Base-by-base conservation (phyloP, 2,329 filamentous ascomycete genomes). In the Paecilomyces dactylethromorphus region DNA sequence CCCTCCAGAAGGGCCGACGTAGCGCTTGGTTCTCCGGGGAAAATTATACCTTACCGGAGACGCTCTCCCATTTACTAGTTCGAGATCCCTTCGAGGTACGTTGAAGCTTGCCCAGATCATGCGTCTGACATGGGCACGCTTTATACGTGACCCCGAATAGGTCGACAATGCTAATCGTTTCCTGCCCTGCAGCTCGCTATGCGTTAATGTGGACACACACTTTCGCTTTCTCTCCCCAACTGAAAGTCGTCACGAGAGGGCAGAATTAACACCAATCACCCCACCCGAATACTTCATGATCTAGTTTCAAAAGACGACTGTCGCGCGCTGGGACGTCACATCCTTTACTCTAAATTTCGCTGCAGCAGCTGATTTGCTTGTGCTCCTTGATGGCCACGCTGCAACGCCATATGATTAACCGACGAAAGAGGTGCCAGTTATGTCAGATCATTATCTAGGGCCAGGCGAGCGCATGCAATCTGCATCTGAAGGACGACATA, bases 401-500 rank as follows among this genome's bases (percentile, higher is more conserved):
- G 21, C 58, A 18, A 32, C 32, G 21, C 58, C 26, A 54, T 53
- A 56, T 51, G 32, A 33, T 29, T 50, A 54, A 22, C 49, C 29
- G 22, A 56, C 53, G 58, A 54, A 29, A 61, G 60, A 56, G 53
- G 51, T 35, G 45, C 58, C 59, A 51, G 64, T 56, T 59, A 75
- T 77, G 74, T 72, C 74, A 63, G 65, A 66, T 60, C 74, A 70
- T 61, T 73, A 72, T 61, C 65, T 70, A 61, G 74, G 74, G 63
- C 70, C 72, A 56, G 75, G 75, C 65, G 74, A 74, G 63, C 71
- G 71, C 69, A 75, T 69, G 65, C 71, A 75, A 63, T 69, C 72
- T 63, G 60, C 62, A 54, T 64, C 57, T 60, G 67, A 71, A 60
- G 58, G 62, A 57, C 59, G 58, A 53, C 62, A 65, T 53, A 59